These are phyloP conservation scores for Boletus reticuloceps DNA, from an alignment of 768 basidiomycete genomes.

Conservation along the genomic window DNA sequence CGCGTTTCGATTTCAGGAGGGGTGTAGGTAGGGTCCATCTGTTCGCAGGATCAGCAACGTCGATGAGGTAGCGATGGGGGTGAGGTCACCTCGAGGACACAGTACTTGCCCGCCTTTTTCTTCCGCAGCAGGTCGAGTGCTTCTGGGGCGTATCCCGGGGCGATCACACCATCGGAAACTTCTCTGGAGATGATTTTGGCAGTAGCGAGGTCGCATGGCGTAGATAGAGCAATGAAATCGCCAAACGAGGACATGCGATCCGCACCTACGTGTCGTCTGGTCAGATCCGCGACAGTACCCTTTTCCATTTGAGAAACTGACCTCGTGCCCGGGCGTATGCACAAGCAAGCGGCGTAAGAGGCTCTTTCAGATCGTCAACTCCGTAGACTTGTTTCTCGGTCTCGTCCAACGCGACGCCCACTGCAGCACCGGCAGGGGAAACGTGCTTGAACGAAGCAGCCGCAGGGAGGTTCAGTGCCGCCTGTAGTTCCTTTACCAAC, in stretches of 20 bases:
- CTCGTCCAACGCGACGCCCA: slow-evolving; percentile 79
- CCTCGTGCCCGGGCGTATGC: slow-evolving; percentile 97
- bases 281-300: background rate
- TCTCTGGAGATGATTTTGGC: slow-evolving; percentile 98
- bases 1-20: slow-evolving; percentile 86
- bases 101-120: slow-evolving; percentile 99
- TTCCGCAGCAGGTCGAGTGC: slow-evolving; percentile 89
- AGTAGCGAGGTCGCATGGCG: slow-evolving; percentile 89
- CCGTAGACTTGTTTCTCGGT: slow-evolving; percentile 93
- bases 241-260: slow-evolving; percentile 99
- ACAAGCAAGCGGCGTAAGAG: slow-evolving; percentile 81
- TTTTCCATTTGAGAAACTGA: slow-evolving; percentile 30
- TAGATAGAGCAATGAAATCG: slow-evolving; percentile 95
- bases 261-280: slow-evolving; percentile 54
- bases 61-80: background rate
- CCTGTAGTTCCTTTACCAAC: slow-evolving; percentile 90
- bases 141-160: slow-evolving; percentile 85
- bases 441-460: slow-evolving; percentile 99
- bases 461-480: slow-evolving; percentile 83
- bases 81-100: slow-evolving; percentile 77
- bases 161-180: slow-evolving; percentile 97
- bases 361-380: slow-evolving; percentile 91
- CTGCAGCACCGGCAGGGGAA: slow-evolving; percentile 95
- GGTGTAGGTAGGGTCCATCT: slow-evolving; percentile 88
- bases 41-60: slow-evolving; percentile 9